phyloP scores from a whole-genome alignment of 2,329 filamentous ascomycete genomes.

The Orbilia javanica region DNA sequence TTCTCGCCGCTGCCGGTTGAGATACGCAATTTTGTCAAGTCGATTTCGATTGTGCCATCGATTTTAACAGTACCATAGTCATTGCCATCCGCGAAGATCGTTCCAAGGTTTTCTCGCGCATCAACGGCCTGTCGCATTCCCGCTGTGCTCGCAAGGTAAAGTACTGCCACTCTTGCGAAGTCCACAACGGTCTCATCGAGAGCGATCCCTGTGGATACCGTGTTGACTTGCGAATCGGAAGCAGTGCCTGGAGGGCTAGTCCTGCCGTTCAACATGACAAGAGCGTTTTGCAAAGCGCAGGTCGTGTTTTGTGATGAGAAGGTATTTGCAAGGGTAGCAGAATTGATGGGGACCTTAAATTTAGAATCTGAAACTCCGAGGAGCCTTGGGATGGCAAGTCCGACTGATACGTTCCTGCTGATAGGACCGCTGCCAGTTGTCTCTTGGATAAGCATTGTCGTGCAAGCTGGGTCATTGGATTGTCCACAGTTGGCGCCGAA shows the following conservation, averaged over 20 bases:
- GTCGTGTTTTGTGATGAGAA: constrained; percentile 82
- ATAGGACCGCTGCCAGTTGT: constrained; percentile 62
- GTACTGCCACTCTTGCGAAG: constrained; percentile 74
- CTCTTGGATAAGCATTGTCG: constrained; percentile 68
- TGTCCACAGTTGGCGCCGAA: constrained; percentile 74
- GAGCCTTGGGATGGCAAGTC: constrained; percentile 80
- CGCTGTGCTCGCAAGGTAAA: constrained; percentile 71
- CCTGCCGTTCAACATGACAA: constrained; percentile 82
- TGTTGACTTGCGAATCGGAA: constrained; percentile 25
- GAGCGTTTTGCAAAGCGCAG: constrained; percentile 85
- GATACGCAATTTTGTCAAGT: constrained; percentile 45
- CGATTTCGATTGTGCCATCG: constrained; percentile 14
- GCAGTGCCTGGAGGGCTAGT: constrained; percentile 53
- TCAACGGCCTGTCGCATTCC: constrained; percentile 61
- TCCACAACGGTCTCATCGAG: constrained; percentile 73
- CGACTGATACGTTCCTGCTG: constrained; percentile 79
- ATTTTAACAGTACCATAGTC: constrained; percentile 42
- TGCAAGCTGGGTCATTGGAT: constrained; percentile 70
- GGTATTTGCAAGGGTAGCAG: constrained; percentile 77
- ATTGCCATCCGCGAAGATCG: constrained; percentile 29
- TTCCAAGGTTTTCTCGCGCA: constrained; percentile 46
- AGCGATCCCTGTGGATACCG: constrained; percentile 61
- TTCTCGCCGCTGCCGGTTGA: constrained; percentile 32
- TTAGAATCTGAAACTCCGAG: constrained; percentile 75
- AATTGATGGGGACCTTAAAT: constrained; percentile 81